phyloP scores from a whole-genome alignment of 2,329 filamentous ascomycete genomes.

The Diplodia sapinea region DNA sequence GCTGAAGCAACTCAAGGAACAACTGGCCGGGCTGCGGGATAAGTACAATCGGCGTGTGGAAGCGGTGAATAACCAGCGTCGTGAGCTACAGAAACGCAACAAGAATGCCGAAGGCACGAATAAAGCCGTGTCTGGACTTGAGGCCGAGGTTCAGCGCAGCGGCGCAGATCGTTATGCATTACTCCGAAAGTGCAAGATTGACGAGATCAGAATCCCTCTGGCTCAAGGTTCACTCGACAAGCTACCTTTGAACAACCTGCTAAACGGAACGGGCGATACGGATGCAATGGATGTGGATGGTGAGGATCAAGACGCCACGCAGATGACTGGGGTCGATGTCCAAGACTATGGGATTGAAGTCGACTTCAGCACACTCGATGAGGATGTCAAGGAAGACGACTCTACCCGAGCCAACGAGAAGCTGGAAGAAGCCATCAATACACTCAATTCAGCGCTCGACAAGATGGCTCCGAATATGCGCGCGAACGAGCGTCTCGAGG shows the following conservation, averaged over 20 bases:
- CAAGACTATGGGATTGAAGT: conserved; percentile 92
- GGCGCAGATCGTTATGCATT: conserved; percentile 82
- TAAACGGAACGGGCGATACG: conserved; percentile 65
- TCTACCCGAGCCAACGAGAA: conserved; percentile 74
- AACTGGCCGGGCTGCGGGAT: conserved; percentile 70
- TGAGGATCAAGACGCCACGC: conserved; percentile 62
- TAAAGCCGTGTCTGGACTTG: conserved; percentile 77
- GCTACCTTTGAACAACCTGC: conserved; percentile 84
- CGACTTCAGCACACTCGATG: conserved; percentile 80
- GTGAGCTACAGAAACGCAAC: conserved; percentile 80
- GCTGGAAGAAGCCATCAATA: conserved; percentile 77
- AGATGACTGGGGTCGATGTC: conserved; percentile 61
- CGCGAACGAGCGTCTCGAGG: conserved; percentile 87
- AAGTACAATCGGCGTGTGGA: conserved; percentile 73
- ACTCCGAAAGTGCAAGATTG: conserved; percentile 87
- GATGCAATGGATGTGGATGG: conserved; percentile 95
- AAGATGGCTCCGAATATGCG: conserved; percentile 98
- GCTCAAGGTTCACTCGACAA: conserved; percentile 77
- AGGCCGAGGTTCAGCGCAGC: conserved; percentile 84
- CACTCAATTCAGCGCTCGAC: conserved; percentile 78
- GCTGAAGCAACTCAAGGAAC: conserved; percentile 75
- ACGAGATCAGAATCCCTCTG: conserved; percentile 88
- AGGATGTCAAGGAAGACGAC: conserved; percentile 78
- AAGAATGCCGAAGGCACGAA: conserved; percentile 79
- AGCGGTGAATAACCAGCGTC: conserved; percentile 76